Percentiles rank a stretch among this genome's conserved stretches.
phyloP scores from a whole-genome alignment of 495 filamentous ascomycete species.

The Saxophila tyrrhenica region DNA sequence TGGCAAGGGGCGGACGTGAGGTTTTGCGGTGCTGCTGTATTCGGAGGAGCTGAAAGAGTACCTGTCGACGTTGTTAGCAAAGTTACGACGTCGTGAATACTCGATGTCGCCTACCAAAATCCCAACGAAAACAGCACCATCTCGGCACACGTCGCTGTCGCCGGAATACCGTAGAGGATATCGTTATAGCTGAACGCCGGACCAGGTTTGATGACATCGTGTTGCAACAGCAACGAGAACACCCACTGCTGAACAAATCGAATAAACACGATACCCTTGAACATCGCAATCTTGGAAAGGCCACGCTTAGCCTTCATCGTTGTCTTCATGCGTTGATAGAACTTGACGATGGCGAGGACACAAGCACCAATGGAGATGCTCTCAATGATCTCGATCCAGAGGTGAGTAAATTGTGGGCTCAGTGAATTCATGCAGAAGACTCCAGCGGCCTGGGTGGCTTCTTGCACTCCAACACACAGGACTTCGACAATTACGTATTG shows the following conservation, averaged over 20 bases:
- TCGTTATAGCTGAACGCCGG: slow-evolving; percentile 9
- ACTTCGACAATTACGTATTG: slow-evolving; percentile 8
- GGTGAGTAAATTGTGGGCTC: slow-evolving; percentile 1
- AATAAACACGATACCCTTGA: slow-evolving; percentile 14
- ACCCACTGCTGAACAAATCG: slow-evolving; percentile 8
- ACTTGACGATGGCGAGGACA: slow-evolving; percentile 8
- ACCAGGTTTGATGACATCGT: slow-evolving; percentile 8
- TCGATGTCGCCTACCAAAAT: slow-evolving; percentile 8
- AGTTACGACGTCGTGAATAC: neutral
- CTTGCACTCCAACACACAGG: neutral
- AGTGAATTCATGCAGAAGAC: slow-evolving; percentile 6
- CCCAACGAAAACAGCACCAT: slow-evolving; percentile 12
- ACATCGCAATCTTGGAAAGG: slow-evolving; percentile 5
- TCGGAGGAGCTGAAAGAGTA: slow-evolving; percentile 9
- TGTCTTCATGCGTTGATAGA: slow-evolving; percentile 1
- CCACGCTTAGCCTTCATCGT: slow-evolving; percentile 8
- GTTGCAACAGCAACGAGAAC: slow-evolving; percentile 8
- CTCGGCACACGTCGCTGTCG: slow-evolving; percentile 5
- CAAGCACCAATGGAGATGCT: slow-evolving; percentile 4
- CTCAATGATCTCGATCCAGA: slow-evolving; percentile 3
- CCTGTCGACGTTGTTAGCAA: neutral
- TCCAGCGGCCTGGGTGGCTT: slow-evolving; percentile 1
- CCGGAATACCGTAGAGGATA: slow-evolving; percentile 10
- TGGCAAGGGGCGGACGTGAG: neutral
- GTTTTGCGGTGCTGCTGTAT: slow-evolving; percentile 8